Base-by-base conservation (phyloP, 2,329 filamentous ascomycete species). In the Aspergillus pseudotamarii region DNA sequence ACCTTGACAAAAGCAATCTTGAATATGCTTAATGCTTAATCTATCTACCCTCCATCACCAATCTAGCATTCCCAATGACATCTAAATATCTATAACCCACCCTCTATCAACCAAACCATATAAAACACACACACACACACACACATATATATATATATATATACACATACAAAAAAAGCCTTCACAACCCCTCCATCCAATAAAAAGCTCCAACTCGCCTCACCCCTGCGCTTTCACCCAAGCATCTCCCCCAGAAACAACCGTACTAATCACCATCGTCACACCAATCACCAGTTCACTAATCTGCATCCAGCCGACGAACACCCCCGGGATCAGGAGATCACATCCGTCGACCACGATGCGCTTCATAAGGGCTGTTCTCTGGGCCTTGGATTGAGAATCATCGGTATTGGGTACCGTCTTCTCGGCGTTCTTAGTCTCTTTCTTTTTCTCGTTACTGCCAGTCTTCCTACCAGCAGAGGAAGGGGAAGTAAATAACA, bases 261-360 rank as follows among this genome's bases (percentile, higher is more conserved):
- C 53, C 0, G 89, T 90, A 57, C 88, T 89, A 26, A 85, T 70
- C 23, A 89, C 76, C 84, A 89, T 89, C 10, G 84, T 83, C 14
- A 83, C 60, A 1, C 86, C 88, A 1, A 91, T 84, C 1, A 82
- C 77, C 3, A 85, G 81, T 0, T 82, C 76, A 11, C 82, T 78
- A 1, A 84, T 78, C 0, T 80, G 74, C 30, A 89, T 76, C 89
- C 89, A 91, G 0, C 88, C 88, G 16, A 91, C 76, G 0, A 84
- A 78, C 6, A 80, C 79, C 0, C 85, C 86, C 0, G 91, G 90
- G 36, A 91, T 79, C 4, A 88, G 71, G 54, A 91, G 72, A 72
- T 93, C 90, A 57, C 90, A 81, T 8, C 78, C 68, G 70, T 91
- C 87, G 1, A 86, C 82, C 1, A 87, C 64, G 6, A 89, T 73